These are phyloP conservation scores for Barbarea vulgaris DNA, from an alignment of 345 rosid genomes.

Conservation along the genomic window DNA sequence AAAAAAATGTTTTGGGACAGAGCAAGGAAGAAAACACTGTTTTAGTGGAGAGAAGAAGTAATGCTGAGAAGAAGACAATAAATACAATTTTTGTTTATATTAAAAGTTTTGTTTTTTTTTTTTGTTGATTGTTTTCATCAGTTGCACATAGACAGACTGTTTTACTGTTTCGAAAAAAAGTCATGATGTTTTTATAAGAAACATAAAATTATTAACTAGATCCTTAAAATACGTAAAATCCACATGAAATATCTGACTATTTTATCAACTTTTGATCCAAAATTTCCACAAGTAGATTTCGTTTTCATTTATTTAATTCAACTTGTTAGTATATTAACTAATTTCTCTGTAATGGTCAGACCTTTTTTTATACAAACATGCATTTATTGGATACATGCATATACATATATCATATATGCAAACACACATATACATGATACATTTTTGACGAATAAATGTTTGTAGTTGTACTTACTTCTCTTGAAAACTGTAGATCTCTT, in stretches of 20 bases:
- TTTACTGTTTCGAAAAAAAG: conserved; percentile 30
- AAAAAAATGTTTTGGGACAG: conserved; percentile 21
- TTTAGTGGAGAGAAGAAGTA: neutral
- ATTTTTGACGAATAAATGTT: conserved; percentile 41
- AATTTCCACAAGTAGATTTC: conserved; percentile 11
- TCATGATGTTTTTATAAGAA: neutral
- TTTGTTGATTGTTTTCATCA: neutral
- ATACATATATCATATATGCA: neutral
- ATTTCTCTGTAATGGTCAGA: conserved; percentile 29
- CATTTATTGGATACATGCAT: conserved; percentile 17
- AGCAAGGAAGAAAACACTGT: conserved; percentile 1
- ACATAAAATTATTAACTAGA: conserved; percentile 11
- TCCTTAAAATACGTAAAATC: conserved; percentile 45
- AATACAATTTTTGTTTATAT: conserved; percentile 10
- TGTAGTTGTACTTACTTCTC: conserved; percentile 17
- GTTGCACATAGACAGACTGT: conserved; percentile 40
- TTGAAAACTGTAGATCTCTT: conserved; percentile 16
- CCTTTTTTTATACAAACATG: conserved; percentile 7
- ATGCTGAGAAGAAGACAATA: conserved; percentile 23
- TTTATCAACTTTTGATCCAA: conserved; percentile 28
- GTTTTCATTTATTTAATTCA: conserved; percentile 12
- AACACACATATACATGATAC: neutral
- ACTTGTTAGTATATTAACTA: conserved; percentile 22
- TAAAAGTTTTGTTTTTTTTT: neutral
- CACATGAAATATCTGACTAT: conserved; percentile 39